phyloP scores from a whole-genome alignment of 129 eudicot species.

The Ambrosia artemisiifolia region DNA sequence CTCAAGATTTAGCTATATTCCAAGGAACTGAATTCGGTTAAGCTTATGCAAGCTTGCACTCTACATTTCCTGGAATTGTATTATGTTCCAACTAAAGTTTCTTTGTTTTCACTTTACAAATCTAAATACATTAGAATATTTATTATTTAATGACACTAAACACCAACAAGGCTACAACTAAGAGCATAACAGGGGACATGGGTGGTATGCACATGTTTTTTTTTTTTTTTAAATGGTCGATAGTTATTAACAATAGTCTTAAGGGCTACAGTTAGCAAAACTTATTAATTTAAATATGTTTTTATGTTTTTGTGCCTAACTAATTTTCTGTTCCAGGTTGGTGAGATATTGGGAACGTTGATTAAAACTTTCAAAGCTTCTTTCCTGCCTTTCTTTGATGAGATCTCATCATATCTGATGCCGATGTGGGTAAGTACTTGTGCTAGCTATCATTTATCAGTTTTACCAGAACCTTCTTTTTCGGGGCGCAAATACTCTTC shows the following conservation, averaged over 20 bases:
- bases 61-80: too few species aligned
- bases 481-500: background rate
- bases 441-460: background rate
- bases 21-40: too few species aligned
- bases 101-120: too few species aligned
- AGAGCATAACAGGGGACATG: background rate
- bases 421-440: slow-evolving; percentile 96
- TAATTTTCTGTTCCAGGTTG: slow-evolving; percentile 51
- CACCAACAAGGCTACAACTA: background rate
- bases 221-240: too few species aligned
- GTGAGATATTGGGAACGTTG: slow-evolving; percentile 93
- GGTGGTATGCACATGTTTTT: too few species aligned
- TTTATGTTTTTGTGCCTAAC: background rate
- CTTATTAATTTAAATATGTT: background rate
- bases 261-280: background rate
- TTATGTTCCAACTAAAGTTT: too few species aligned
- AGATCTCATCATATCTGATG: slow-evolving; percentile 80
- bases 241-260: background rate
- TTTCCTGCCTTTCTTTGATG: slow-evolving; percentile 98
- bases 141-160: too few species aligned
- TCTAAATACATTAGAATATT: too few species aligned
- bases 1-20: too few species aligned
- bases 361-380: slow-evolving; percentile 92
- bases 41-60: too few species aligned
- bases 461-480: background rate